Conservation (phyloP, 2,329 filamentous ascomycete genomes). For the Emericellopsis cladophorae region DNA sequence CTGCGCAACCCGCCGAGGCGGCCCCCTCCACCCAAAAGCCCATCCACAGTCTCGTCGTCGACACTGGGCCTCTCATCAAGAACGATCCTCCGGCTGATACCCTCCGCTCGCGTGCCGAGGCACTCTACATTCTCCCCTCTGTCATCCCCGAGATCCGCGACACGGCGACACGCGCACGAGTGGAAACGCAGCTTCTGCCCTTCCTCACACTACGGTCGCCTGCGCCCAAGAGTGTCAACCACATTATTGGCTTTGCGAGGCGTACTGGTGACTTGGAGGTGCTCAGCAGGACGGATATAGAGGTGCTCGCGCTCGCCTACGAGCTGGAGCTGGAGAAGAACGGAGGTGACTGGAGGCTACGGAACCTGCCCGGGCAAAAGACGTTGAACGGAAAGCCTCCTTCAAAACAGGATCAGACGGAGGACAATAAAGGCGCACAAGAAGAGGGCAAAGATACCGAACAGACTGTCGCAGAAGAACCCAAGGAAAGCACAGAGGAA, state of each 20-base stretch:
- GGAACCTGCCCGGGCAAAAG: conserved; percentile 70
- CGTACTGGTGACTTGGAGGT: conserved; percentile 84
- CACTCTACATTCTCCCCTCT: conserved; percentile 70
- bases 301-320: conserved; percentile 81
- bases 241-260: conserved; percentile 74
- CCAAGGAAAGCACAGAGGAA: not conserved
- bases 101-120: conserved; percentile 63
- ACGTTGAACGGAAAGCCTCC: conserved; percentile 58
- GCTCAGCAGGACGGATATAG: conserved; percentile 77
- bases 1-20: too few relatives aligned
- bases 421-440: conserved; percentile 12
- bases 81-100: conserved; percentile 80
- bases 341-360: conserved; percentile 75
- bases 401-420: conserved; percentile 5
- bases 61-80: conserved; percentile 86
- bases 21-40: conserved; percentile 34
- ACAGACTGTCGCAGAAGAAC: not conserved
- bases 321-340: conserved; percentile 90
- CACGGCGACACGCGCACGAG: conserved; percentile 62
- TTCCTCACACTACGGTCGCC: conserved; percentile 73
- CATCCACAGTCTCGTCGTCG: conserved; percentile 74
- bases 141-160: conserved; percentile 86
- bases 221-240: conserved; percentile 60
- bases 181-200: conserved; percentile 75
- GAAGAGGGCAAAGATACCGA: not conserved